Evolutionary conservation across 306 rosid species (phyloP).

Genomic region (Canavalia gladiata): DNA sequence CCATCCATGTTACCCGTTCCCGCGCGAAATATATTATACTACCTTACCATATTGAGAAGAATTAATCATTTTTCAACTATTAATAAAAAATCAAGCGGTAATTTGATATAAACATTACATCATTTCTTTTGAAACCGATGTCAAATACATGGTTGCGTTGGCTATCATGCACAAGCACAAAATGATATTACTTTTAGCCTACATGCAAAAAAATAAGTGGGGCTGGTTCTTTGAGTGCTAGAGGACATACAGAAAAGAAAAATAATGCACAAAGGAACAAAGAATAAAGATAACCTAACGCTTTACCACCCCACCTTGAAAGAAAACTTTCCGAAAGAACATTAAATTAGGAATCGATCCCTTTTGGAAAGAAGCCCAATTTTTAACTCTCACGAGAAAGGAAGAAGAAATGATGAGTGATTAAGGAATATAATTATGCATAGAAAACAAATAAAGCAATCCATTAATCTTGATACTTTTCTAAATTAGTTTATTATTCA

Average conservation of each 20-base stretch:
- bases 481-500: not conserved
- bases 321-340: slow-evolving; percentile 44
- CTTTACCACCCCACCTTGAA: slow-evolving; percentile 9
- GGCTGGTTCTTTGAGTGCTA: slow-evolving; percentile 35
- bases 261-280: slow-evolving; percentile 2
- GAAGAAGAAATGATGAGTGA: not conserved
- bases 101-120: not conserved
- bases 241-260: slow-evolving; percentile 11
- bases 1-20: not conserved
- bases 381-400: not conserved
- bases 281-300: slow-evolving; percentile 34
- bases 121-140: not conserved
- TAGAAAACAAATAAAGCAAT: slow-evolving; percentile 12
- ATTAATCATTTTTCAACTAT: not conserved
- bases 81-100: not conserved
- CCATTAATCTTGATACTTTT: not conserved
- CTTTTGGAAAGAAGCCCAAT: not conserved
- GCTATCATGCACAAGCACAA: not conserved
- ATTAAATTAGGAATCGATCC: slow-evolving; percentile 21
- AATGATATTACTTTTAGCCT: not conserved
- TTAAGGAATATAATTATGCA: slow-evolving; percentile 21
- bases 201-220: slow-evolving; percentile 9
- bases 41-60: not conserved
- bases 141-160: too few relatives aligned
- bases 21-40: not conserved